These are phyloP conservation scores for Hebeloma cylindrosporum DNA, from an alignment of 768 basidiomycete species.

Conservation along the genomic window DNA sequence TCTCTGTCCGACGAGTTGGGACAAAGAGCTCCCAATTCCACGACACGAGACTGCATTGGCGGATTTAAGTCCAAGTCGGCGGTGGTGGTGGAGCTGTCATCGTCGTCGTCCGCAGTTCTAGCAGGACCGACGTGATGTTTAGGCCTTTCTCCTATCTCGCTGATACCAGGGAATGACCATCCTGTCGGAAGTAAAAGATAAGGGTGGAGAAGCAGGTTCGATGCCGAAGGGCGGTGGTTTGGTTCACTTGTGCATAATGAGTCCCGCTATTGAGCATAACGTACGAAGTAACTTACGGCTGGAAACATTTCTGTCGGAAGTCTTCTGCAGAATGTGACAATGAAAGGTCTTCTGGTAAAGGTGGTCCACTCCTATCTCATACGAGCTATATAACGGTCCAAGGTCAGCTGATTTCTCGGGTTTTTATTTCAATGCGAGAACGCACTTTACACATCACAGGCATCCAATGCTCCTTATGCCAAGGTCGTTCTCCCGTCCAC, in stretches of 20 bases:
- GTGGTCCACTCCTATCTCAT: conserved; percentile 67
- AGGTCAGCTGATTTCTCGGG: no score
- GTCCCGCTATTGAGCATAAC: no score
- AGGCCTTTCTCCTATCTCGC: conserved; percentile 14
- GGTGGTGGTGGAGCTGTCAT: no score
- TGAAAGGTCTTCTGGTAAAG: conserved; percentile 66
- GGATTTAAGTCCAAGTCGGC: no score
- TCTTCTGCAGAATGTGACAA: conserved; percentile 64
- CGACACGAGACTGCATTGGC: no score
- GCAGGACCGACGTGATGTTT: no score
- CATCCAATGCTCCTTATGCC: conserved; percentile 64
- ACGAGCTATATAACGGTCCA: conserved; percentile 27
- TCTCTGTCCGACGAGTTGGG: neutral
- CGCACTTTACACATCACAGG: conserved; percentile 81
- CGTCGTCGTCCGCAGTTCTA: no score
- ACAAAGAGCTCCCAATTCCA: no score
- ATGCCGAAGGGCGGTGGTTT: conserved; percentile 64
- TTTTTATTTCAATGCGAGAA: neutral
- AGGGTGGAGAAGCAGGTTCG: conserved; percentile 60
- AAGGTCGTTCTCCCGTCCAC: conserved; percentile 91
- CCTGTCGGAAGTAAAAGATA: conserved; percentile 57
- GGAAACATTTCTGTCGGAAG: conserved; percentile 78
- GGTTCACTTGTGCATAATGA: conserved; percentile 53
- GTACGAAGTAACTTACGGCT: no score
- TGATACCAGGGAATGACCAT: conserved; percentile 43